Evolutionary conservation across 352 stramenopile genomes (phyloP), one percentile per base, ranked within the genome.

Genomic region (Pythium aquatile): DNA sequence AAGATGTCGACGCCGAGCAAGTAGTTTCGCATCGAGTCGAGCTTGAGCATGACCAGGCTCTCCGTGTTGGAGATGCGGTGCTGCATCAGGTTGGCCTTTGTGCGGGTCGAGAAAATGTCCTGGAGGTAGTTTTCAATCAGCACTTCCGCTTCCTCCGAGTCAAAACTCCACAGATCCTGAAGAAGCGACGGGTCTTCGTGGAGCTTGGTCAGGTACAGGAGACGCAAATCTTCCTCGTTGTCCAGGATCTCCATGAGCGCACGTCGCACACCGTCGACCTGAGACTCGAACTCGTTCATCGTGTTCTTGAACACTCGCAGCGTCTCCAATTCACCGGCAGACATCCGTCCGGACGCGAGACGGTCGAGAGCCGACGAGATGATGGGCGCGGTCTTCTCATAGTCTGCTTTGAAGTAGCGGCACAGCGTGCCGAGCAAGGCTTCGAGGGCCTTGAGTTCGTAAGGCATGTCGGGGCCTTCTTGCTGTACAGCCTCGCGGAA

Each of bases 21-120:
- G 60, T 89, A 90, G 65, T 92, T 92, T 77, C 83, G 79, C 69
- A 84, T 87, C 61, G 80, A 87, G 63, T 92, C 83, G 28, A 92
- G 68, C 60, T 89, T 90, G 39, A 92, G 66, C 77, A 83, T 90
- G n/a, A 93, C 81, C 24, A 93, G 63, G 47, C 76, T 90, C 68
- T 93, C 81, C 8, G 83, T 90, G 53, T 90, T 92, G 26, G 82
- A 75, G 49, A 92, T 92, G 48, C 83, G 79, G 58, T 87, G 75
- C 57, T 88, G 79, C 70, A 92, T 80, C 40, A 93, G 52, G 26
- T 68, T 74, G 2, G 77, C 81, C 66, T 90, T 88, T 1, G 83
- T 90, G 16, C 80, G 78, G 5, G 80, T 93, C 28, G 83, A 88
- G 58, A 89, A 87, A 42, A 93, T 93, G 46, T 93, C 82, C 71